Evolutionary conservation across 805 yeast species (phyloP).

Genomic region (Peterozyma xylosa): DNA sequence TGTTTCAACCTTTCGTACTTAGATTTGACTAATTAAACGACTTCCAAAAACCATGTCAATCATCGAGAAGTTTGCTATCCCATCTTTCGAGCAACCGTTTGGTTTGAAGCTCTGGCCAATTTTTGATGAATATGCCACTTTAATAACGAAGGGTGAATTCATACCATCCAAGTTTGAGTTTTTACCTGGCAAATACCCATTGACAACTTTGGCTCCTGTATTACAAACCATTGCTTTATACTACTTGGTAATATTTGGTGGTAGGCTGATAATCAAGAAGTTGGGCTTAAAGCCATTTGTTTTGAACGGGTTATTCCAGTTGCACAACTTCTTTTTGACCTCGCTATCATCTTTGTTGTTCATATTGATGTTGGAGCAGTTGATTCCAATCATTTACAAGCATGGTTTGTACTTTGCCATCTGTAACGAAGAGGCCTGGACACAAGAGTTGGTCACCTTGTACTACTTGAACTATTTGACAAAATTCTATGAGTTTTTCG

Average conservation of each 20-base stretch:
- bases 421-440: constrained; percentile 73
- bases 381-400: constrained; percentile 64
- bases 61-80: neutral
- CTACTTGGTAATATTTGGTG: constrained; percentile 62
- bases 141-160: constrained; percentile 37
- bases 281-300: neutral
- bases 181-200: constrained; percentile 46
- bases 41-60: neutral
- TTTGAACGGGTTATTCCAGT: constrained; percentile 68
- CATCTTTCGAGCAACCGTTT: constrained; percentile 40
- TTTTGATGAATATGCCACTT: constrained; percentile 44
- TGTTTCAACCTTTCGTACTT: neutral
- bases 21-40: neutral
- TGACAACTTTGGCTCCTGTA: constrained; percentile 61
- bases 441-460: constrained; percentile 72
- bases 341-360: constrained; percentile 58
- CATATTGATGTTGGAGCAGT: constrained; percentile 72
- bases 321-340: constrained; percentile 78
- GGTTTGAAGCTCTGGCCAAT: constrained; percentile 63
- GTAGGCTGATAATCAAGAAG: constrained; percentile 32
- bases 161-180: constrained; percentile 62
- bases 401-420: constrained; percentile 82
- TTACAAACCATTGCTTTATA: constrained; percentile 46
- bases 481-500: constrained; percentile 82
- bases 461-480: constrained; percentile 90